Conservation (phyloP, 2,329 filamentous ascomycete species). For the Botryotinia convoluta region DNA sequence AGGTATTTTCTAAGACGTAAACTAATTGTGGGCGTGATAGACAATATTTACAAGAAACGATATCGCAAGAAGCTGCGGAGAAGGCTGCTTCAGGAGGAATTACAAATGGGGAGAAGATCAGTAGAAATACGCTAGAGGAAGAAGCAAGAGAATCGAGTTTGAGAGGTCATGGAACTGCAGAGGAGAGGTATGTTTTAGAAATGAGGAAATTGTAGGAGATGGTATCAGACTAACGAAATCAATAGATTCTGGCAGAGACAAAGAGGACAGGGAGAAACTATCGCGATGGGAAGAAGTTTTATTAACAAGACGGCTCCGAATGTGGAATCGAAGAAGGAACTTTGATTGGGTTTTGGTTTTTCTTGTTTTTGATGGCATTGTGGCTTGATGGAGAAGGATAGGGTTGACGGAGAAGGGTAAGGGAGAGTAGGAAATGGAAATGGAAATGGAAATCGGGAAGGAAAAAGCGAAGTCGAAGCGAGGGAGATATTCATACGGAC, state of each 20-base stretch:
- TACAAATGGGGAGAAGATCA: constrained; percentile 60
- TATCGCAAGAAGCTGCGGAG: constrained; percentile 56
- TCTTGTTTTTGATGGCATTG: neutral
- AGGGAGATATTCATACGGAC: neutral
- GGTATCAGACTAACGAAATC: neutral
- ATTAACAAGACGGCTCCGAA: constrained; percentile 46
- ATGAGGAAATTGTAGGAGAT: neutral
- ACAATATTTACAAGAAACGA: constrained; percentile 62
- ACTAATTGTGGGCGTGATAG: constrained; percentile 22
- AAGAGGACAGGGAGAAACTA: constrained; percentile 55
- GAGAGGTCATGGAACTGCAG: constrained; percentile 49
- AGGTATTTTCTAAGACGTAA: neutral
- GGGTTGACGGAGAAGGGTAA: neutral
- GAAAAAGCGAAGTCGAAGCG: neutral
- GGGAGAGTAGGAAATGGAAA: neutral
- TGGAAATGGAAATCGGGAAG: neutral
- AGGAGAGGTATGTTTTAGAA: constrained; percentile 48
- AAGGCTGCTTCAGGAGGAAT: constrained; percentile 48
- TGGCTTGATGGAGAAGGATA: neutral
- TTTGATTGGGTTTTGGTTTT: constrained; percentile 6
- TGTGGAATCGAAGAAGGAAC: constrained; percentile 25
- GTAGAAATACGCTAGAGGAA: constrained; percentile 62
- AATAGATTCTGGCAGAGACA: constrained; percentile 56
- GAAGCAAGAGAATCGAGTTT: constrained; percentile 54
- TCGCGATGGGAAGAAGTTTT: constrained; percentile 53